Evolutionary conservation across 2,329 filamentous ascomycete species (phyloP), one percentile per base, ranked within the genome.

Genomic region (Trichoderma breve): DNA sequence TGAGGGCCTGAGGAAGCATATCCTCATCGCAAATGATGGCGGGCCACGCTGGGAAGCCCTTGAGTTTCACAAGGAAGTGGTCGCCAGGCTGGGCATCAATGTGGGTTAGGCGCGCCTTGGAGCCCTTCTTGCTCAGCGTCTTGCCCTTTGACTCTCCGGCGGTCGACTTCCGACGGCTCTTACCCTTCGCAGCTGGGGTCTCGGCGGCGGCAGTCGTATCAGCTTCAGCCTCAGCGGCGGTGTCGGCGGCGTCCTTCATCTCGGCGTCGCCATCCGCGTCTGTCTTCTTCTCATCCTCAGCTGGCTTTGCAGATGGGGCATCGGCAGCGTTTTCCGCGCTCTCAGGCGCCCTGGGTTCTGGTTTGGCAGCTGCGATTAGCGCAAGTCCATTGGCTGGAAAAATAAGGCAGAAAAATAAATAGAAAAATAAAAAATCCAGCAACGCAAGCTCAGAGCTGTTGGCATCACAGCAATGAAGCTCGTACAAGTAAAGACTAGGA

Each of bases 41-140:
- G 18, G 96, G 96, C 96, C 96, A 99, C 51, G 93, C 91, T 36
- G 96, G 93, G 82, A 93, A 97, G 73, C 95, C 96, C 86, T 97
- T 97, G 82, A 99, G 90, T 81, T 95, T 93, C 75, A 97, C 94
- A 79, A 97, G 91, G 83, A 92, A 98, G 83, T 95, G 92, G 78
- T 98, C 92, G 76, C 97, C 96, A 5, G 96, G 93, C 84, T 97
- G 87, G 74, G 93, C 95, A 79, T 97, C 89, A 68, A 93, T 86
- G 76, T 94, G 89, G 58, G 87, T 87, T 74, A 92, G 86, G 79
- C 91, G 91, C 74, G 88, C 86, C 83, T 91, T 91, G 62, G 93
- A 95, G 80, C 90, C 92, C 86, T 96, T 97, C 85, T 92, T 93
- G 85, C 90, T 96, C 74, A 94, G 86, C 81, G 95, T 95, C 86